Conservation (phyloP, 1,139 yeast species). For the Pichia sp. region DNA sequence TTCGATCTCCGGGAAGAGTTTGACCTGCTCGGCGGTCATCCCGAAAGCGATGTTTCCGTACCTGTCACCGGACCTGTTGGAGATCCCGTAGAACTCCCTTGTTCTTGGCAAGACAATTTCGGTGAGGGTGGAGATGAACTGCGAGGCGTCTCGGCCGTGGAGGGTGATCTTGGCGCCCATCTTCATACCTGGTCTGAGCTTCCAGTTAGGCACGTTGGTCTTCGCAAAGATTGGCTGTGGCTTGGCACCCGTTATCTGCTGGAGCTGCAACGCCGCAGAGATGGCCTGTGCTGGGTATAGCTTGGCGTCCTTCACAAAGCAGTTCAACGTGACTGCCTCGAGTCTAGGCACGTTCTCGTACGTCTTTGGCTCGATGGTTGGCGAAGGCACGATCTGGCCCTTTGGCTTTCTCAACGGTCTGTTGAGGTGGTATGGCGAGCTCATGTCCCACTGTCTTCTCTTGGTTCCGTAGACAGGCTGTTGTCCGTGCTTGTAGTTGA, state of each 20-base stretch:
- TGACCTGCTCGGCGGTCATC: slow-evolving; percentile 68
- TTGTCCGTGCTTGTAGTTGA: slow-evolving; percentile 67
- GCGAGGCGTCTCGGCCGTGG: slow-evolving; percentile 78
- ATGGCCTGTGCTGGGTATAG: slow-evolving; percentile 71
- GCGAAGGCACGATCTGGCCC: slow-evolving; percentile 65
- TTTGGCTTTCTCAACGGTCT: slow-evolving; percentile 66
- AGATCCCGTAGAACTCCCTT: slow-evolving; percentile 80
- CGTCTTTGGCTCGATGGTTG: slow-evolving; percentile 64
- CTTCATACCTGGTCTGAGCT: slow-evolving; percentile 78
- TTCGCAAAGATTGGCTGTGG: slow-evolving; percentile 71
- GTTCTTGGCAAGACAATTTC: slow-evolving; percentile 93
- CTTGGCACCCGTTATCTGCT: slow-evolving; percentile 89
- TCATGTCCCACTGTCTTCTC: slow-evolving; percentile 79
- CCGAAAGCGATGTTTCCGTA: slow-evolving; percentile 88
- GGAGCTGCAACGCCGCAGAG: slow-evolving; percentile 74
- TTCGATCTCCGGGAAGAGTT: slow-evolving; percentile 89
- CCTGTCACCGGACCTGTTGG: slow-evolving; percentile 73
- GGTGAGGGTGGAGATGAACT: slow-evolving; percentile 78
- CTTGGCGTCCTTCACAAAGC: slow-evolving; percentile 73
- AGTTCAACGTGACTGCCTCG: slow-evolving; percentile 61
- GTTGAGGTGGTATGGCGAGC: slow-evolving; percentile 85
- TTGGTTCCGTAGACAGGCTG: slow-evolving; percentile 57
- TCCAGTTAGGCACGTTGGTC: slow-evolving; percentile 83
- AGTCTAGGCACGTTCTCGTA: slow-evolving; percentile 69
- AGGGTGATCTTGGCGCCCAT: slow-evolving; percentile 88